Percentiles rank a stretch among this genome's conserved stretches.
phyloP scores from a whole-genome alignment of 331 rosid species.

The Phaseolus coccineus region DNA sequence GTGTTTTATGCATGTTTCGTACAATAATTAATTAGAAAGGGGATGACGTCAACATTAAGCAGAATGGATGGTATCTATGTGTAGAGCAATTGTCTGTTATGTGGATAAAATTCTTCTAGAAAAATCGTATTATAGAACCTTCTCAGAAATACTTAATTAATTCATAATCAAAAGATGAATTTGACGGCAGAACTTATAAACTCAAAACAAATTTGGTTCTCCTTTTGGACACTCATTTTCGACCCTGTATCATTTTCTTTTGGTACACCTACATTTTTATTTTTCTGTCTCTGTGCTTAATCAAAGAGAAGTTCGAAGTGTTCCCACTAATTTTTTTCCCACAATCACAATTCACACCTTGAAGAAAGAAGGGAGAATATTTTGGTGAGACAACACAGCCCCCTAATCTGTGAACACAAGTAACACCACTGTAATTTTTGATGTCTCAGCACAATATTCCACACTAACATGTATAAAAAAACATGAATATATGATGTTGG shows the following conservation, averaged over 20 bases:
- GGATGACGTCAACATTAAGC: neutral
- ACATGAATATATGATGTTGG: constrained; percentile 21
- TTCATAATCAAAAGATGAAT: neutral
- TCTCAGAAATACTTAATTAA: constrained; percentile 14
- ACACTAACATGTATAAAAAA: constrained; percentile 33
- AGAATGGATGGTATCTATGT: neutral
- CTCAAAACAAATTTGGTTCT: neutral
- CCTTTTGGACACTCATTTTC: constrained; percentile 17
- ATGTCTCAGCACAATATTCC: constrained; percentile 38
- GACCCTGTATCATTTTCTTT: constrained; percentile 14
- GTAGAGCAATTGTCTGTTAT: neutral
- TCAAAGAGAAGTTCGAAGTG: neutral
- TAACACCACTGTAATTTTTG: neutral
- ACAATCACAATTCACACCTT: constrained; percentile 1
- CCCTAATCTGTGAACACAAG: constrained; percentile 15
- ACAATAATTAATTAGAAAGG: neutral
- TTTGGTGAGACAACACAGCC: neutral
- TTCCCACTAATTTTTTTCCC: neutral
- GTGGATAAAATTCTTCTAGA: neutral
- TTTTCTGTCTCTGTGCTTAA: neutral
- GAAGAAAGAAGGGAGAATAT: neutral
- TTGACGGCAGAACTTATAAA: constrained; percentile 8
- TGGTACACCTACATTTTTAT: neutral
- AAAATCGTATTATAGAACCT: neutral
- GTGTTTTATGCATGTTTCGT: neutral